Percentiles rank a stretch among this genome's conserved stretches.
Conservation (phyloP, 2,329 filamentous ascomycete species). For the Pyricularia sp. region DNA sequence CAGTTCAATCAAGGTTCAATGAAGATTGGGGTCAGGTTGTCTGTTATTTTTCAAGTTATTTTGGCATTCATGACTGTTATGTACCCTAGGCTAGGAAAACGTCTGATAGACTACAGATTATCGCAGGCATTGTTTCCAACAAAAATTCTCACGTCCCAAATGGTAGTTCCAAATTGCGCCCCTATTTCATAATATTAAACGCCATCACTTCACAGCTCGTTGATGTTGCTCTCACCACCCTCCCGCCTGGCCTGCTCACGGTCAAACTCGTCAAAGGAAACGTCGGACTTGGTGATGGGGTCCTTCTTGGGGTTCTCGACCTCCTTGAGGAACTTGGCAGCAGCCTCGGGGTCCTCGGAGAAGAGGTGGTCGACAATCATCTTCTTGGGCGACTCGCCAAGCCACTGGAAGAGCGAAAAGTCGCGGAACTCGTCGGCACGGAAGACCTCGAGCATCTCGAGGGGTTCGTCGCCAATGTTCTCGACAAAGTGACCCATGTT, state of each 20-base stretch:
- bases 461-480: slow-evolving; percentile 66
- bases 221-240: slow-evolving; percentile 7
- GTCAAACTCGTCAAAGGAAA: slow-evolving; percentile 6
- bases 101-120: neutral
- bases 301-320: slow-evolving; percentile 55
- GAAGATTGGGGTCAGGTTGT: neutral
- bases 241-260: neutral
- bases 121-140: neutral
- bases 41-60: neutral
- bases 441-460: slow-evolving; percentile 72
- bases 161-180: neutral
- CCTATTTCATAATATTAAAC: neutral
- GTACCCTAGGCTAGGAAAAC: neutral
- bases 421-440: slow-evolving; percentile 62
- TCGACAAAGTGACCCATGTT: slow-evolving; percentile 79
- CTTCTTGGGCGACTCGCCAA: slow-evolving; percentile 60
- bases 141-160: neutral
- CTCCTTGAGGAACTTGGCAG: slow-evolving; percentile 51
- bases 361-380: slow-evolving; percentile 61
- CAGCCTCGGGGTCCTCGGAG: slow-evolving; percentile 48
- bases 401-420: slow-evolving; percentile 67
- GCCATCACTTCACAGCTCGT: neutral
- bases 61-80: neutral
- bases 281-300: slow-evolving; percentile 30
- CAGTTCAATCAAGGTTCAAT: neutral